Percentiles rank a stretch among this genome's conserved stretches.
phyloP scores from a whole-genome alignment of 2,329 filamentous ascomycete genomes.

The Cercospora brassicicola region DNA sequence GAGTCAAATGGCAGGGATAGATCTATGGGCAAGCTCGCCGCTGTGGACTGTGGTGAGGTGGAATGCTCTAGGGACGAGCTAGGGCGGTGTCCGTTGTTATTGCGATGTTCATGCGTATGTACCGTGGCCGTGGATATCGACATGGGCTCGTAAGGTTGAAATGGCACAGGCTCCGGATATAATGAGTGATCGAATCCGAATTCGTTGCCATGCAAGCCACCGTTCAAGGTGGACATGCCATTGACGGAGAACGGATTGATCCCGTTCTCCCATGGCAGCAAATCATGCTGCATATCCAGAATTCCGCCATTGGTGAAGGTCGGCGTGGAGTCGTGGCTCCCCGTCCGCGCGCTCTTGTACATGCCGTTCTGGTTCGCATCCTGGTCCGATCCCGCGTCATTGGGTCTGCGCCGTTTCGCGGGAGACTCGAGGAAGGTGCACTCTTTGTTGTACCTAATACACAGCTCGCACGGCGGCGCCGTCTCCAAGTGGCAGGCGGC shows the following conservation, averaged over 20 bases:
- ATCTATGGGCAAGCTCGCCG: constrained; percentile 23
- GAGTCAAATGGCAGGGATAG: constrained; percentile 33
- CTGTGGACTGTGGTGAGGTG: constrained; percentile 29
- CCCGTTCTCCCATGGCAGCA: constrained; percentile 34
- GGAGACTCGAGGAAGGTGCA: constrained; percentile 49
- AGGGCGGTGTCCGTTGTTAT: constrained; percentile 16
- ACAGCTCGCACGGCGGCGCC: constrained; percentile 47
- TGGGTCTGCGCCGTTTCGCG: constrained; percentile 38
- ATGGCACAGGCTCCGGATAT: constrained; percentile 33
- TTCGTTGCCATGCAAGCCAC: constrained; percentile 22
- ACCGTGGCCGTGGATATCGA: constrained; percentile 26
- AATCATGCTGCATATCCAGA: constrained; percentile 33
- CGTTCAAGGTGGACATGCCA: constrained; percentile 26
- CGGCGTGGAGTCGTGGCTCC: constrained; percentile 23
- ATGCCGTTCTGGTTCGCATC: constrained; percentile 19
- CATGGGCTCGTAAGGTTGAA: constrained; percentile 33
- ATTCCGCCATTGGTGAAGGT: constrained; percentile 27
- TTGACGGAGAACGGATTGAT: constrained; percentile 34
- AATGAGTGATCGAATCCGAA: constrained; percentile 36
- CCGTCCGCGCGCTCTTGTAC: constrained; percentile 24
- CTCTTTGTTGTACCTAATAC: constrained; percentile 45
- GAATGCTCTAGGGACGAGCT: constrained; percentile 30
- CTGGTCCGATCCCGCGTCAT: constrained; percentile 27
- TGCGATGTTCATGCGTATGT: constrained; percentile 17
- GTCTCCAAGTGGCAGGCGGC: constrained; percentile 49